Base-by-base conservation (phyloP, 805 yeast species). In the Starmerella riodocensis region DNA sequence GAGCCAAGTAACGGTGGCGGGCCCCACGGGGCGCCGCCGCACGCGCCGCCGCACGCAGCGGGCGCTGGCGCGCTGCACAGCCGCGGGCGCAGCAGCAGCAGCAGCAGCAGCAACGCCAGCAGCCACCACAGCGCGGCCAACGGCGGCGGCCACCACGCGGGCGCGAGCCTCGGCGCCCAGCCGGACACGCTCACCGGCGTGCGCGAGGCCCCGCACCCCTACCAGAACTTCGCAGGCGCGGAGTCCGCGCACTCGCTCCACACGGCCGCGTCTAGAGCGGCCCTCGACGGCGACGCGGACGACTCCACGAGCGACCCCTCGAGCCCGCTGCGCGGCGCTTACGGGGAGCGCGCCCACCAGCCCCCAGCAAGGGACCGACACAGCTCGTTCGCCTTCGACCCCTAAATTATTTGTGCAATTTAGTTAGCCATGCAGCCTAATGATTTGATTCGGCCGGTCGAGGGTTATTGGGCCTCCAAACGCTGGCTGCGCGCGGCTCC, bases 151-250 rank as follows among this genome's bases (percentile, higher is more conserved):
- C 31, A 4, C 4, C 13, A 18, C 20, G 24, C 22, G 26, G 11
- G 16, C 9, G 27, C 22, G 35, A 18, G 14, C n/a, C 20, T 6
- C 17, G 9, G 16, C 34, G 4, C 39, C 24, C 38, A 17, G 8
- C n/a, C n/a, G n/a, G n/a, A n/a, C n/a, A n/a, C n/a, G n/a, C 34
- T 31, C 12, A 22, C 14, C 18, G 37, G 32, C 26, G 30, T 41
- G 22, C 34, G 39, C 17, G 47, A 44, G 37, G 3, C 42, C 11
- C 42, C 42, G 16, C 47, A 44, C 27, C 47, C 47, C 6, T 44
- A 44, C 24, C 28, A 29, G 16, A 44, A 44, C 16, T 32, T 44
- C 11, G 42, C 37, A 12, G 47, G 45, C 24, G 29, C 32, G 19
- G 28, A n/a, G 24, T 31, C 32, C 19, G 24, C 26, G 12, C 40